These are phyloP conservation scores for Chrysanthemum lavandulifolium DNA, from an alignment of 129 eudicot species.

Conservation along the genomic window DNA sequence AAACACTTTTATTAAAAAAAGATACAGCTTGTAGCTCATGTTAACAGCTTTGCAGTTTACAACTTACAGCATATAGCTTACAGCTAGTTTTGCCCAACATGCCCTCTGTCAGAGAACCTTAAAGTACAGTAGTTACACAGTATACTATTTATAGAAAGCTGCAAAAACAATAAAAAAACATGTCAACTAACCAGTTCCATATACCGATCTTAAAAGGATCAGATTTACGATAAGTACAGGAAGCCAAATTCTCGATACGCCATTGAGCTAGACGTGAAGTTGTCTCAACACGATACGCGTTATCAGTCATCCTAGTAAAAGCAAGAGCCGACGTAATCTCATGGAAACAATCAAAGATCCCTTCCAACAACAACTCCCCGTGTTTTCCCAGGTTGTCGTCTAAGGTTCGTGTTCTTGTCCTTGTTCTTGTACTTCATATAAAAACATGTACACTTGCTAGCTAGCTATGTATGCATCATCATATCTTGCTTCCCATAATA, in stretches of 20 bases:
- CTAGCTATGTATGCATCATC: background rate
- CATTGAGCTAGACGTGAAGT: conserved; percentile 98
- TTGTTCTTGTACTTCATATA: conserved; percentile 37
- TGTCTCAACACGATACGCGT: conserved; percentile 75
- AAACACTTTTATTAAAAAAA: too few relatives aligned
- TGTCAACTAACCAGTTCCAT: conserved; percentile 72
- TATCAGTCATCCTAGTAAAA: conserved; percentile 53
- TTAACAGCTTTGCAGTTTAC: too few relatives aligned
- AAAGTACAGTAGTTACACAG: too few relatives aligned
- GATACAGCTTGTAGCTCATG: too few relatives aligned
- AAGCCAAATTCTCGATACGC: conserved; percentile 77
- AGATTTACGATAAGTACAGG: conserved; percentile 81
- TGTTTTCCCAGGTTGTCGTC: conserved; percentile 81
- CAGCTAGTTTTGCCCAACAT: too few relatives aligned
- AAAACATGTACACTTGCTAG: conserved; percentile 13
- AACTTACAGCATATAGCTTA: too few relatives aligned
- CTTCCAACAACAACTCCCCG: conserved; percentile 59
- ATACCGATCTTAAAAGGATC: conserved; percentile 96
- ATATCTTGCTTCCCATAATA: background rate
- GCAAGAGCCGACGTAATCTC: conserved; percentile 61
- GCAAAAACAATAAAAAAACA: too few relatives aligned
- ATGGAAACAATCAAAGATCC: conserved; percentile 80
- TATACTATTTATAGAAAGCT: too few relatives aligned
- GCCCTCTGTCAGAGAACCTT: background rate
- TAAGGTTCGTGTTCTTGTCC: conserved; percentile 15